A percentile compares a stretch with the other conserved stretches of the same genome.
phyloP scores from a whole-genome alignment of 805 yeast species.

The Metschnikowia kofuensis region DNA sequence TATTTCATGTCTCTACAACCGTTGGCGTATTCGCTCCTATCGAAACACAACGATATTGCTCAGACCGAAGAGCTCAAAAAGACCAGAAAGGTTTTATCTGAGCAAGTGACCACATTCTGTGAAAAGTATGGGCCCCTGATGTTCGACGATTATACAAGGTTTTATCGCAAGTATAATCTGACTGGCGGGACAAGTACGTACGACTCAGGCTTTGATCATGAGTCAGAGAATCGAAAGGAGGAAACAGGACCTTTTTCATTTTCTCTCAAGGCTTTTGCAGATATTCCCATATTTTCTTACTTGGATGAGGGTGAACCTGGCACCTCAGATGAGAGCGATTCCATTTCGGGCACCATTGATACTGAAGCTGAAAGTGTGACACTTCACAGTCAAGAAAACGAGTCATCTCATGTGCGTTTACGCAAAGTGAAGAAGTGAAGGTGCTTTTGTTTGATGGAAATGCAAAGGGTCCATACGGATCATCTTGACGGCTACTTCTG shows the following conservation, averaged over 20 bases:
- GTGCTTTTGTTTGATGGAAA: too few relatives aligned
- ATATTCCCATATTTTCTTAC: conserved; percentile 30
- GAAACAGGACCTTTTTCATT: conserved; percentile 3
- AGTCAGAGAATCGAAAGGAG: neutral
- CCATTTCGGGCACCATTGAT: neutral
- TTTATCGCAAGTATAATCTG: conserved; percentile 26
- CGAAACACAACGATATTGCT: conserved; percentile 25
- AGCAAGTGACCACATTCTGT: conserved; percentile 33
- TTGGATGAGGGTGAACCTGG: neutral
- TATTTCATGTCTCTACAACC: conserved; percentile 40
- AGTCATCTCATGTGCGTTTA: neutral
- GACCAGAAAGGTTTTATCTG: conserved; percentile 25
- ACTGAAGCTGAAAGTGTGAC: neutral
- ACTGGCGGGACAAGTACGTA: neutral
- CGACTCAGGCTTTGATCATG: neutral
- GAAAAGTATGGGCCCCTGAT: conserved; percentile 36
- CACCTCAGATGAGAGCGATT: neutral
- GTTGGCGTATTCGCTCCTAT: conserved; percentile 31
- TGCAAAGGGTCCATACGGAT: too few relatives aligned
- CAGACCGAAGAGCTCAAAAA: conserved; percentile 33
- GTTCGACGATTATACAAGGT: conserved; percentile 35
- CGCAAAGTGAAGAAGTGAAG: neutral
- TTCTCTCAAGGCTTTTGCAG: conserved; percentile 23
- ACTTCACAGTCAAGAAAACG: neutral
- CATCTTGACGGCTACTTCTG: neutral